A percentile compares a stretch with the other conserved stretches of the same genome.
Evolutionary conservation across 2,329 filamentous ascomycete genomes (phyloP).

Genomic region (Cadophora gregata): DNA sequence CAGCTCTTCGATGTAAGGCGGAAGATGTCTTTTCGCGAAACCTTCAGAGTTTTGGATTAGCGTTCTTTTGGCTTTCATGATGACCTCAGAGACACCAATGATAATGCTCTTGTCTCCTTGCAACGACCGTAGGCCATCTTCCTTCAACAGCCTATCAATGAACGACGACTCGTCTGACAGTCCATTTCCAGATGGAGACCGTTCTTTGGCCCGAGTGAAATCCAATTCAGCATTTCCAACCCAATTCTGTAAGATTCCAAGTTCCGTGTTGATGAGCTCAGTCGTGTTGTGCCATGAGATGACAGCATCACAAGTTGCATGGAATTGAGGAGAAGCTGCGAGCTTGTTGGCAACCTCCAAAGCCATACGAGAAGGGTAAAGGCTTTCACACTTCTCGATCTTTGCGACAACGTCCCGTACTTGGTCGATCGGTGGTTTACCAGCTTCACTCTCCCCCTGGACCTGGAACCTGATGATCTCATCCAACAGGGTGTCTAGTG

Average conservation of each 20-base stretch:
- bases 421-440: constrained; percentile 86
- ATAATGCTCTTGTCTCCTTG: constrained; percentile 90
- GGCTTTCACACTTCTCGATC: constrained; percentile 84
- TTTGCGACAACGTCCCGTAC: constrained; percentile 88
- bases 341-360: constrained; percentile 77
- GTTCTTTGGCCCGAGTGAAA: constrained; percentile 77
- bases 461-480: constrained; percentile 93
- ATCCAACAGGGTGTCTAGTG: constrained; percentile 78
- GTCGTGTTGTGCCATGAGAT: constrained; percentile 98
- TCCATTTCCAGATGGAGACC: constrained; percentile 71
- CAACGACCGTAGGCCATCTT: constrained; percentile 90
- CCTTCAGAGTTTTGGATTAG: constrained; percentile 84
- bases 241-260: constrained; percentile 91
- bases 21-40: constrained; percentile 88
- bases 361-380: constrained; percentile 82
- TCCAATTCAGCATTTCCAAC: constrained; percentile 96
- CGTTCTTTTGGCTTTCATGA: constrained; percentile 91
- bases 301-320: constrained; percentile 84
- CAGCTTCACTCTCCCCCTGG: constrained; percentile 86
- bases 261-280: constrained; percentile 92
- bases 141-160: constrained; percentile 91
- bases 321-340: constrained; percentile 77
- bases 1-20: constrained; percentile 95
- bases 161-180: constrained; percentile 92
- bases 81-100: constrained; percentile 80